These are phyloP conservation scores for Yamadazyma diospyri DNA, from an alignment of 1,139 yeast species.

Conservation along the genomic window DNA sequence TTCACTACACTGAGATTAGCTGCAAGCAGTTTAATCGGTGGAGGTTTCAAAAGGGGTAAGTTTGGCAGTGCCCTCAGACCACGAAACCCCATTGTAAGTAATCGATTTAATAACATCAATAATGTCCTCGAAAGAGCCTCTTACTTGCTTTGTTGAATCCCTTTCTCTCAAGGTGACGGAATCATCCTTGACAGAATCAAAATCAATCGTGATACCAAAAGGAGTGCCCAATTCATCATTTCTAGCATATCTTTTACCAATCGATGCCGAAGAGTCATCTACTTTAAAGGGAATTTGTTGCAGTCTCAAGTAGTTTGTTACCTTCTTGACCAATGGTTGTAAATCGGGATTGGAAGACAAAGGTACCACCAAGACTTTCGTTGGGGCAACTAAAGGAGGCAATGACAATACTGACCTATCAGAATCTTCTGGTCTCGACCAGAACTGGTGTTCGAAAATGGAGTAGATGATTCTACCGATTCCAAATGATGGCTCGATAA, in stretches of 20 bases:
- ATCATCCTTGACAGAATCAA: slow-evolving; percentile 85
- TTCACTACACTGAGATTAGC: no score
- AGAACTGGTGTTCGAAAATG: slow-evolving; percentile 89
- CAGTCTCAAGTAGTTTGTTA: slow-evolving; percentile 67
- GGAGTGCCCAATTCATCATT: slow-evolving; percentile 99
- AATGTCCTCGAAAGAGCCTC: slow-evolving; percentile 82
- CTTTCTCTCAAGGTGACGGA: slow-evolving; percentile 97
- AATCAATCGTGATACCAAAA: slow-evolving; percentile 96
- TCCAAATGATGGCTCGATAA: slow-evolving; percentile 99
- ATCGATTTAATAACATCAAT: slow-evolving; percentile 75
- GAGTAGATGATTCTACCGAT: slow-evolving; percentile 96
- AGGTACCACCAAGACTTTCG: slow-evolving; percentile 94
- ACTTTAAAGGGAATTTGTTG: slow-evolving; percentile 91
- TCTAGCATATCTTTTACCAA: slow-evolving; percentile 98
- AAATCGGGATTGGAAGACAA: slow-evolving; percentile 81
- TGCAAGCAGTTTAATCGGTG: slow-evolving; percentile 18
- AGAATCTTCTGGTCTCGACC: slow-evolving; percentile 90
- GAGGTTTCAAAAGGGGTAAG: slow-evolving; percentile 60
- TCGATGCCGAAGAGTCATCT: slow-evolving; percentile 96
- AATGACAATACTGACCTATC: slow-evolving; percentile 91
- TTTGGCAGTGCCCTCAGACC: slow-evolving; percentile 81
- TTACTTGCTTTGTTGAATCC: slow-evolving; percentile 94
- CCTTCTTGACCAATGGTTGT: slow-evolving; percentile 68
- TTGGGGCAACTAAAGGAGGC: slow-evolving; percentile 96
- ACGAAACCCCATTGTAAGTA: slow-evolving; percentile 68